These are phyloP conservation scores for Fulvia fulva DNA, from an alignment of 2,329 filamentous ascomycete genomes.

Conservation along the genomic window DNA sequence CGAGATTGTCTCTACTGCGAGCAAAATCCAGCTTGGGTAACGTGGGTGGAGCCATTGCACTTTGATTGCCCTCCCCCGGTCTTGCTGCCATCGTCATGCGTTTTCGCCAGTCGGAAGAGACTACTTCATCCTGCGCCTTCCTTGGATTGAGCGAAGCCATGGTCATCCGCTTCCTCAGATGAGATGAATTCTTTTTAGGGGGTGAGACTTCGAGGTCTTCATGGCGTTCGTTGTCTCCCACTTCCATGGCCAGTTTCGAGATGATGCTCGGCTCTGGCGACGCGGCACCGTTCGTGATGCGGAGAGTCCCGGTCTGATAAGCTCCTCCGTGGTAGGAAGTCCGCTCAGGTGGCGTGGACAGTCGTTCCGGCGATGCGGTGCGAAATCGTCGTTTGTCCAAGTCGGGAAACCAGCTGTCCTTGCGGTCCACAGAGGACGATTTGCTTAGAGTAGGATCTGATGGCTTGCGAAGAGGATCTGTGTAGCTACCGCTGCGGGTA, in stretches of 20 bases:
- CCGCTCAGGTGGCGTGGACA: constrained; percentile 41
- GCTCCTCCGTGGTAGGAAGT: constrained; percentile 41
- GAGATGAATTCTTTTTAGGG: not conserved
- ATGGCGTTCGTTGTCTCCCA: not conserved
- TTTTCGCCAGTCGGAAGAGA: not conserved
- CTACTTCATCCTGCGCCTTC: not conserved
- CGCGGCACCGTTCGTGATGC: constrained; percentile 46
- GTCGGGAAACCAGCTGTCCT: constrained; percentile 14
- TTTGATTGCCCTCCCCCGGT: not conserved
- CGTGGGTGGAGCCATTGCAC: not conserved
- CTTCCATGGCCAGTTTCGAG: constrained; percentile 8
- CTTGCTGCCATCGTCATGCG: not conserved
- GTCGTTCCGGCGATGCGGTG: constrained; percentile 19
- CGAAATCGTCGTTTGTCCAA: not conserved
- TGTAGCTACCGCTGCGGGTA: constrained; percentile 20
- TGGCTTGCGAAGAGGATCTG: constrained; percentile 16
- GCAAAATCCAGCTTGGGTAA: not conserved
- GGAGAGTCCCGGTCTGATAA: constrained; percentile 41
- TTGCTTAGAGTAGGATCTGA: not conserved
- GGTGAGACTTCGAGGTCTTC: not conserved
- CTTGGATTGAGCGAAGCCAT: not conserved
- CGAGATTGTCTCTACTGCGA: not conserved
- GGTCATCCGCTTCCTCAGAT: not conserved
- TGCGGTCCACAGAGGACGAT: constrained; percentile 6
- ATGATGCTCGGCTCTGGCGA: constrained; percentile 42